phyloP scores from a whole-genome alignment of 768 basidiomycete genomes.

The Cystobasidium tubakii region DNA sequence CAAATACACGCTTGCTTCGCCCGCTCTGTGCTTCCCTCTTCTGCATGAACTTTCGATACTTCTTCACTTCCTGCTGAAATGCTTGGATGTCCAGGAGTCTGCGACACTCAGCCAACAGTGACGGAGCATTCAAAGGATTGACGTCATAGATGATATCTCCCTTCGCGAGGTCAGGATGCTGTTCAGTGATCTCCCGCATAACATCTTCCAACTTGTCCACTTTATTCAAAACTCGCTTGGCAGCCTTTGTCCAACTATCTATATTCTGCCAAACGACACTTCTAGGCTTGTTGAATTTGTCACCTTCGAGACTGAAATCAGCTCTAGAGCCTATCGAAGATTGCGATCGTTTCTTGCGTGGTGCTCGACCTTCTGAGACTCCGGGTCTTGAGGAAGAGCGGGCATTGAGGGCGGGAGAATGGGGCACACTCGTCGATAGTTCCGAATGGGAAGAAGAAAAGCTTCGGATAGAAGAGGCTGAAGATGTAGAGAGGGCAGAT shows the following conservation, averaged over 20 bases:
- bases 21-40: constrained; percentile 58
- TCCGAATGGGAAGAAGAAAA: constrained; percentile 39
- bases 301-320: constrained; percentile 50
- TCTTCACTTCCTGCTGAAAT: constrained; percentile 45
- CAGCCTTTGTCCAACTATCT: constrained; percentile 63
- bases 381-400: constrained; percentile 6
- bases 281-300: constrained; percentile 47
- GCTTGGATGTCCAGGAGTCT: constrained; percentile 41
- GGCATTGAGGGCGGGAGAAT: neutral
- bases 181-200: constrained; percentile 46
- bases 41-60: constrained; percentile 54
- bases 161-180: constrained; percentile 50
- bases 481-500: constrained; percentile 36
- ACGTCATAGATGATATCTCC: constrained; percentile 9
- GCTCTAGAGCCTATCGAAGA: neutral
- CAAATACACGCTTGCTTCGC: constrained; percentile 57
- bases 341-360: constrained; percentile 39
- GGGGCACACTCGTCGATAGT: constrained; percentile 24
- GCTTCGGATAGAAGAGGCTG: constrained; percentile 42
- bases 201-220: constrained; percentile 49
- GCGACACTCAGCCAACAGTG: constrained; percentile 34
- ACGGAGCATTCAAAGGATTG: constrained; percentile 38
- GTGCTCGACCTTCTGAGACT: constrained; percentile 38
- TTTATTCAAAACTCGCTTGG: constrained; percentile 63
- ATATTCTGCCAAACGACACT: constrained; percentile 64